Base-by-base conservation (phyloP, 2,329 filamentous ascomycete species). In the Fusarium chuoi region DNA sequence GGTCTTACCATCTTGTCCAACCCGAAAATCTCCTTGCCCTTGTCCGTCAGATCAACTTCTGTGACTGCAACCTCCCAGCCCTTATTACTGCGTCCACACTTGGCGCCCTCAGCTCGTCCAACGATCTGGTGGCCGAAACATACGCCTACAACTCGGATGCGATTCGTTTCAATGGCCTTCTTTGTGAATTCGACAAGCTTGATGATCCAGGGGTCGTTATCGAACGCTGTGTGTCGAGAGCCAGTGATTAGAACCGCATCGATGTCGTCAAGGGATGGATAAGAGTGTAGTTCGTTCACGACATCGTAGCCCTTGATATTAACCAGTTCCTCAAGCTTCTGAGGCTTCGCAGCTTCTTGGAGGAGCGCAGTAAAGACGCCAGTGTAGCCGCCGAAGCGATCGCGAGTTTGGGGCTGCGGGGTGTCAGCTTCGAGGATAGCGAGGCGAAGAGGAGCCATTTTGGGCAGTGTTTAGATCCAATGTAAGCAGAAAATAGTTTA, bases 381-480 rank as follows among this genome's bases (percentile, higher is more conserved):
- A 70, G 90, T 89, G 83, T 98, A 98, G 68, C 87, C 87, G 58
- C 90, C 89, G 82, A 93, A 95, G 77, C 89, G 89, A 62, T 87
- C 87, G 62, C 89, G 84, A 42, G 92, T 89, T 48, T 88, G 83
- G 3, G 90, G 88, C 56, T 93, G 86, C 3, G 94, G 94, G 3
- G 89, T 93, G 83, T 98, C 96, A 85, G 93, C 92, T 86, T 98
- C 94, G 75, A 98, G 91, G 76, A 98, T 89, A 52, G 95, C 95
- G 82, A 98, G 92, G 63, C 93, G 92, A 75, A 96, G 84, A 36
- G 89, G 89, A 36, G 89, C 42, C 75, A 78, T 78, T 57, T 63
- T 73, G 59, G 62, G 24, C 17, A 60, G 33, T 38, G 38, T 33
- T 54, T 52, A 54, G 58, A 55, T 30, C 20, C 20, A 48, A 48